Conservation (phyloP, 1,284 basidiomycete species). For the Apiotrichum siamense region DNA sequence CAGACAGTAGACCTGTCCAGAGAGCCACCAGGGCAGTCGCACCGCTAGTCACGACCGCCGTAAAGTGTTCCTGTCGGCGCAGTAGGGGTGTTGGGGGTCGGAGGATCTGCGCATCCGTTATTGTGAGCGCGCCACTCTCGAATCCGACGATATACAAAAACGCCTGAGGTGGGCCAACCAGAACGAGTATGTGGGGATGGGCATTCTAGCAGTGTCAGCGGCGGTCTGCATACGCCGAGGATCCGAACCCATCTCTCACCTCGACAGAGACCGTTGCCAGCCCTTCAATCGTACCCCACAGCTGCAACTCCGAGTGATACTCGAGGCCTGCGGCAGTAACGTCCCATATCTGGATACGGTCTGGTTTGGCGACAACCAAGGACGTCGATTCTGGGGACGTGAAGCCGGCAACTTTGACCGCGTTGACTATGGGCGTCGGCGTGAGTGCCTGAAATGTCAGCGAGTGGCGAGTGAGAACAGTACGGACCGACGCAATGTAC, state of each 20-base stretch:
- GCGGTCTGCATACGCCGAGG: background rate
- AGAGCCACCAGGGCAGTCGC: slow-evolving; percentile 35
- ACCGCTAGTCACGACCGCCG: slow-evolving; percentile 29
- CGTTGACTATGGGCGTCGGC: slow-evolving; percentile 43
- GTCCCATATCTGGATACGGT: slow-evolving; percentile 43
- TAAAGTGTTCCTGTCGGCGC: slow-evolving; percentile 44
- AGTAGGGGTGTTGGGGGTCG: slow-evolving; percentile 33
- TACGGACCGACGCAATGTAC: slow-evolving; percentile 40
- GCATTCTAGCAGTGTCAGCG: slow-evolving; percentile 21
- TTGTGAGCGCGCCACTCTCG: slow-evolving; percentile 21
- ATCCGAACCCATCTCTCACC: slow-evolving; percentile 16
- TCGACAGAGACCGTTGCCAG: slow-evolving; percentile 31
- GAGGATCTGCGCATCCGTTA: slow-evolving; percentile 30
- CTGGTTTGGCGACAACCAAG: slow-evolving; percentile 41
- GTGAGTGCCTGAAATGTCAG: slow-evolving; percentile 36
- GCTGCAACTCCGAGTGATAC: slow-evolving; percentile 23
- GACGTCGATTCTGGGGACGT: slow-evolving; percentile 23
- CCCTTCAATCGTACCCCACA: slow-evolving; percentile 44
- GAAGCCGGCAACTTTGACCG: slow-evolving; percentile 28
- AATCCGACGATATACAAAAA: slow-evolving; percentile 38
- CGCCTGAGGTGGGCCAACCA: slow-evolving; percentile 40
- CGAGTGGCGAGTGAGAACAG: background rate
- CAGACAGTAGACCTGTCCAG: slow-evolving; percentile 44
- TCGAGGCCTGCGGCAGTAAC: slow-evolving; percentile 29
- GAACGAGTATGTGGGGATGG: slow-evolving; percentile 38